A percentile compares a stretch with the other conserved stretches of the same genome.
Evolutionary conservation across 768 basidiomycete species (phyloP).

Genomic region (Dioszegia aurantiaca): DNA sequence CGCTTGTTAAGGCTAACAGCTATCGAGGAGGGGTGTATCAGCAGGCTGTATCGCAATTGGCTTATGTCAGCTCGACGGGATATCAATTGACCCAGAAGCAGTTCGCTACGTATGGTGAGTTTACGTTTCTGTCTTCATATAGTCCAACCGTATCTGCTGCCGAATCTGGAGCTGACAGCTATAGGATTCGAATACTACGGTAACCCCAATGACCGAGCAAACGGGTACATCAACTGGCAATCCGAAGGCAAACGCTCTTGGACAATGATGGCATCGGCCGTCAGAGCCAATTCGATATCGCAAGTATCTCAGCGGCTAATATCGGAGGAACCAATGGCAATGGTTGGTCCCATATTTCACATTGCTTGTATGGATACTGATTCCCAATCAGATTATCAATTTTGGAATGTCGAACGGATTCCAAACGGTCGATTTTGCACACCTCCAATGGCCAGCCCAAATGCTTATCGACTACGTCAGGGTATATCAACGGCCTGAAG

Average conservation of each 20-base stretch:
- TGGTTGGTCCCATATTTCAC: conserved; percentile 26
- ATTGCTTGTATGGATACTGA: not conserved
- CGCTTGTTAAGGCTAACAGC: conserved; percentile 51
- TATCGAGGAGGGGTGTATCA: conserved; percentile 54
- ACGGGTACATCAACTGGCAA: conserved; percentile 85
- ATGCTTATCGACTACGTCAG: conserved; percentile 84
- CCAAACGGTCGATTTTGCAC: conserved; percentile 51
- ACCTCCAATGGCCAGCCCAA: conserved; percentile 71
- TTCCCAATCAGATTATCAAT: conserved; percentile 68
- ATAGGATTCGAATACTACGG: conserved; percentile 76
- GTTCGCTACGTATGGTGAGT: conserved; percentile 35
- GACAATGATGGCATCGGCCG: conserved; percentile 64
- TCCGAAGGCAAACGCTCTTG: conserved; percentile 66
- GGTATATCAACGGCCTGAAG: conserved; percentile 65
- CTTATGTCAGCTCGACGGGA: conserved; percentile 21
- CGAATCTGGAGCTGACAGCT: conserved; percentile 55
- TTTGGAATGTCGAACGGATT: conserved; percentile 53
- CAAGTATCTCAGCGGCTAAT: conserved; percentile 66
- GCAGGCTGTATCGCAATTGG: conserved; percentile 36
- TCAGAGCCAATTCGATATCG: conserved; percentile 65
- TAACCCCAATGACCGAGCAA: conserved; percentile 62
- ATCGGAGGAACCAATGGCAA: conserved; percentile 88
- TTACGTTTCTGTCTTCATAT: too few relatives aligned
- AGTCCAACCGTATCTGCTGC: too few relatives aligned
- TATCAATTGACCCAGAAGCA: conserved; percentile 22